Evolutionary conservation across 2,329 filamentous ascomycete genomes (phyloP), one percentile per base, ranked within the genome.

Genomic region (Calonectria leucothoes): DNA sequence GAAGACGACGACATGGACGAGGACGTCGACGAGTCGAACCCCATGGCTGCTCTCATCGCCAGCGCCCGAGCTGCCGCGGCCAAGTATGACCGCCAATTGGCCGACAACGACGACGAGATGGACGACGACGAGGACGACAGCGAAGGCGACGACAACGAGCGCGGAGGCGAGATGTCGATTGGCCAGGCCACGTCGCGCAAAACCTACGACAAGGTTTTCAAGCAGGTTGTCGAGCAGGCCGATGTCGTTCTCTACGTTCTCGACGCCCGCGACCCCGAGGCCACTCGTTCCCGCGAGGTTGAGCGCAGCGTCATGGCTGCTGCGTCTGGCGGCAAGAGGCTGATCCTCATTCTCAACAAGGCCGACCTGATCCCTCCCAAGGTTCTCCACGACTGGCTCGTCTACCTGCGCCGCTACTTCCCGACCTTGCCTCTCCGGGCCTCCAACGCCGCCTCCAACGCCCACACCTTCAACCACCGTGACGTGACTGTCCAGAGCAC

Each of bases 191-290:
- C 90, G 4, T 98, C 96, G 66, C 91, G 95, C 81, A 95, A 93
- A 85, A 94, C 95, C 69, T 98, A 96, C 85, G 95, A 98, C 89
- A 98, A 98, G 88, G 92, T 97, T 79, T 98, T 98, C 90, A 98
- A 98, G 88, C 91, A 95, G 82, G 95, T 98, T 20, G 92, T 98
- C 39, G 94, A 97, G 75, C 91, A 94, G 75, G 94, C 96, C 64
- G 96, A 98, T 82, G 95, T 98, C 33, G 90, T 98, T 42, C 91
- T 98, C 66, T 98, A 98, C 85, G 95, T 98, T 65, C 91, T 98
- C 71, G 96, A 98, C 82, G 96, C 96, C 68, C 92, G 96, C 79
- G 95, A 98, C 81, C 96, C 96, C 1, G 94, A 97, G 83, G 95
- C 95, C 72, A 98, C 96, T 35, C 91, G 96, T 76, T 98, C 96